Conservation (phyloP, 139 green algal genomes). For the Picochlorum sp. region DNA sequence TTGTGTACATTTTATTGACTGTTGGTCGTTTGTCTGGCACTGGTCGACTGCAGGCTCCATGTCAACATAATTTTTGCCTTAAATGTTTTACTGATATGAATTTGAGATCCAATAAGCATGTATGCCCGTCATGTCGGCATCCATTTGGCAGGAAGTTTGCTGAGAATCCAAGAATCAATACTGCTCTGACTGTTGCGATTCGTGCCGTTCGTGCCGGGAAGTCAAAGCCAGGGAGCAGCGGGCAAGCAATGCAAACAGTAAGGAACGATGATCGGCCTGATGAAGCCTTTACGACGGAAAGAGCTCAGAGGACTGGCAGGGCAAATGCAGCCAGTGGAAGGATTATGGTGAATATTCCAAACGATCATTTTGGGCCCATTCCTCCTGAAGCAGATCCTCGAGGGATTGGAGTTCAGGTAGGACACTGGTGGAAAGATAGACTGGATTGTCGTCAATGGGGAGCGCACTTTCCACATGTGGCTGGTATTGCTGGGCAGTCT, state of each 20-base stretch:
- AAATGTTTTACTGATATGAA: constrained; percentile 63
- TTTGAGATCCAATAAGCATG: constrained; percentile 60
- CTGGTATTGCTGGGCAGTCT: constrained; percentile 87
- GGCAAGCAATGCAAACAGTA: constrained; percentile 20
- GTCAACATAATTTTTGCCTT: constrained; percentile 97
- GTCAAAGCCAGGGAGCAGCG: neutral
- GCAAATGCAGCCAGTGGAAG: constrained; percentile 76
- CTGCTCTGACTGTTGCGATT: constrained; percentile 61
- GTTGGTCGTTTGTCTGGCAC: too few species aligned
- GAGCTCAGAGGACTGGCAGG: constrained; percentile 53
- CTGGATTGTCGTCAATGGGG: constrained; percentile 92
- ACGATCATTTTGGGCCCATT: constrained; percentile 93
- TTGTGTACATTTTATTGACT: neutral
- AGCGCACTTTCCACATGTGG: constrained; percentile 90
- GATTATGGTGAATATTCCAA: constrained; percentile 81
- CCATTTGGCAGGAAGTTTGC: constrained; percentile 57
- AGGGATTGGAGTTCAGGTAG: constrained; percentile 69
- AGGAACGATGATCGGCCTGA: constrained; percentile 61
- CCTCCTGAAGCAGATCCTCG: constrained; percentile 72
- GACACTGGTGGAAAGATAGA: constrained; percentile 79
- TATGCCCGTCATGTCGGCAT: constrained; percentile 73
- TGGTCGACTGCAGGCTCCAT: too few species aligned
- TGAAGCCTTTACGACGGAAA: constrained; percentile 80
- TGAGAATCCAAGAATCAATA: constrained; percentile 81
- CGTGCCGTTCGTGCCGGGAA: constrained; percentile 46